phyloP scores from a whole-genome alignment of 441 rosid species.

The Gossypium laxum region DNA sequence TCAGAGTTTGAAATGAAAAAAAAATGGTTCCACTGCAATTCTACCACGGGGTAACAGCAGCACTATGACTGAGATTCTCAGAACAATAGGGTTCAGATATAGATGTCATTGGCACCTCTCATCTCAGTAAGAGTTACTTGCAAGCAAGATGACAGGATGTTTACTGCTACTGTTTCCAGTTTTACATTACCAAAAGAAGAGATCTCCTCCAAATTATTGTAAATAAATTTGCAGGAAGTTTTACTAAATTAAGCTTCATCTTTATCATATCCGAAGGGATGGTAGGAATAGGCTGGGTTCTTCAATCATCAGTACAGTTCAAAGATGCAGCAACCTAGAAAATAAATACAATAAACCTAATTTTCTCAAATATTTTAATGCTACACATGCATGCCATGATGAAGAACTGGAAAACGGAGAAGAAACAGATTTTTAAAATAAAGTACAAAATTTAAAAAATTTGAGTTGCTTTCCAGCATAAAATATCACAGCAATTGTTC shows the following conservation, averaged over 20 bases:
- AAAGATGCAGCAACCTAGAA: neutral
- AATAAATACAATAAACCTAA: neutral
- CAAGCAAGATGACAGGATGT: conserved; percentile 1
- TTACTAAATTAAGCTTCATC: neutral
- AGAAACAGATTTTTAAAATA: neutral
- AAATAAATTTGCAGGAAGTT: neutral
- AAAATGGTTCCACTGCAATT: neutral
- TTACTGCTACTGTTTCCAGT: neutral
- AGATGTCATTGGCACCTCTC: neutral
- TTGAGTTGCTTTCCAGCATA: neutral
- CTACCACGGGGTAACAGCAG: neutral
- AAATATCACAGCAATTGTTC: neutral
- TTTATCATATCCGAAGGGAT: neutral
- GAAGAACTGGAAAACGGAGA: neutral
- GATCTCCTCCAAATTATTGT: neutral
- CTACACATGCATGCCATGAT: neutral
- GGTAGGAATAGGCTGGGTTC: neutral
- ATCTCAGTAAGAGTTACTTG: neutral
- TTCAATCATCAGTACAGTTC: neutral
- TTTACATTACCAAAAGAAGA: neutral
- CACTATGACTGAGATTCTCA: neutral
- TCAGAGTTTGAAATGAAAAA: neutral
- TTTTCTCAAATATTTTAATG: neutral
- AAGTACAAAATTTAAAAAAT: neutral
- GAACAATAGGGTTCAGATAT: neutral